A percentile compares a stretch with the other conserved stretches of the same genome.
Conservation (phyloP, 257 asterid species). For the Solanum sitiens region DNA sequence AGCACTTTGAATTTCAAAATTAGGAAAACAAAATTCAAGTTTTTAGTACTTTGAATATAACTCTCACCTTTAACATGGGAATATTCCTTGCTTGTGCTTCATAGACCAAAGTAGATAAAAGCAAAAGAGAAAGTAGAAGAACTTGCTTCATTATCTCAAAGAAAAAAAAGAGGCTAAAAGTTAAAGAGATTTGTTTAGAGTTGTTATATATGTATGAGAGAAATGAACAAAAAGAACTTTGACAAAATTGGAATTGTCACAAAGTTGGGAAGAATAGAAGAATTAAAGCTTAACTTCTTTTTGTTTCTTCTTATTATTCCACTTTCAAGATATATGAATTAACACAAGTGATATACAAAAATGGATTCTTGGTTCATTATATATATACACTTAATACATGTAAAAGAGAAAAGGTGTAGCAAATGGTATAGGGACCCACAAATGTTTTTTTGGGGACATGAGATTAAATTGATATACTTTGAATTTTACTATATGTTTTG, state of each 20-base stretch:
- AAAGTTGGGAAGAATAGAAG: not conserved
- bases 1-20: not conserved
- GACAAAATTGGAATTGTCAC: not conserved
- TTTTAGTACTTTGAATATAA: not conserved
- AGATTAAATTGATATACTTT: not conserved
- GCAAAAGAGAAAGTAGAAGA: slow-evolving; percentile 21
- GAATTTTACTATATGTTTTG: not conserved
- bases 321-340: not conserved
- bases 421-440: not conserved
- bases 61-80: slow-evolving; percentile 24
- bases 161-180: not conserved
- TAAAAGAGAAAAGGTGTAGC: not conserved
- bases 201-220: not conserved
- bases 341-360: not conserved
- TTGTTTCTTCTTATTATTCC: not conserved
- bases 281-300: not conserved
- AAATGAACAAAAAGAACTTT: not conserved
- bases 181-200: not conserved
- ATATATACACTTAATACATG: not conserved
- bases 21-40: not conserved
- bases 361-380: not conserved
- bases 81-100: slow-evolving; percentile 33
- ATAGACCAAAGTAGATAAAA: slow-evolving; percentile 30
- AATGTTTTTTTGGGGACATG: not conserved
- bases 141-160: slow-evolving; percentile 27